A percentile compares a stretch with the other conserved stretches of the same genome.
These are phyloP conservation scores for Monosporascus sp. DNA, from an alignment of 2,329 filamentous ascomycete species.

Conservation along the genomic window DNA sequence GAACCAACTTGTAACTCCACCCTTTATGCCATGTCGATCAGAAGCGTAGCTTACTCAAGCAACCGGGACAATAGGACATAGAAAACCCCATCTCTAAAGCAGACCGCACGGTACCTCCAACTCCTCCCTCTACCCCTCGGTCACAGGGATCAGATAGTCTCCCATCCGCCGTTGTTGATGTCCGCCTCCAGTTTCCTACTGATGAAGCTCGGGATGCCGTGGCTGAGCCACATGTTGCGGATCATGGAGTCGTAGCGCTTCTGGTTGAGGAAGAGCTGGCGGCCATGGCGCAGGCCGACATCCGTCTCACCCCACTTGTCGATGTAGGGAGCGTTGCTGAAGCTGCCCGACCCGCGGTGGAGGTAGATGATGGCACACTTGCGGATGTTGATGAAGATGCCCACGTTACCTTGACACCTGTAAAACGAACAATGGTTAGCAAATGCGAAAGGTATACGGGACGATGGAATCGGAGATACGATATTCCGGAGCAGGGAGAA, in stretches of 20 bases:
- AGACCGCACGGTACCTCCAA: too few relatives aligned
- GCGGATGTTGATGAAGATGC: slow-evolving; percentile 93
- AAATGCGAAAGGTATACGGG: neutral
- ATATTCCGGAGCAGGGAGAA: neutral
- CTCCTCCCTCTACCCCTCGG: neutral
- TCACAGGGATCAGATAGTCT: slow-evolving; percentile 57
- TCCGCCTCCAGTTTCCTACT: slow-evolving; percentile 87
- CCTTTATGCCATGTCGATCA: too few relatives aligned
- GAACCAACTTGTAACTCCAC: neutral
- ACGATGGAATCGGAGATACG: neutral
- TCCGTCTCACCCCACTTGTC: slow-evolving; percentile 96
- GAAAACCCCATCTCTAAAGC: too few relatives aligned
- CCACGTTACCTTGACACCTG: slow-evolving; percentile 83
- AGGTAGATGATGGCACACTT: slow-evolving; percentile 91
- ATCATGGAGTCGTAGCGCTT: slow-evolving; percentile 87
- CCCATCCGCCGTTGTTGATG: slow-evolving; percentile 96
- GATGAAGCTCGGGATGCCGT: slow-evolving; percentile 84
- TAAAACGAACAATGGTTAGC: slow-evolving; percentile 16
- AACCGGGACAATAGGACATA: too few relatives aligned
- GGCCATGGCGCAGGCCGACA: slow-evolving; percentile 77
- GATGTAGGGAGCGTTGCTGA: slow-evolving; percentile 83
- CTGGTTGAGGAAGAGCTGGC: slow-evolving; percentile 89
- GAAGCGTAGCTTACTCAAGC: too few relatives aligned
- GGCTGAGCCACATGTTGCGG: slow-evolving; percentile 78
- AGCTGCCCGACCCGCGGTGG: slow-evolving; percentile 76